Conservation (phyloP, 371 early-diverging fungal species). For the Lichtheimia ornata region DNA sequence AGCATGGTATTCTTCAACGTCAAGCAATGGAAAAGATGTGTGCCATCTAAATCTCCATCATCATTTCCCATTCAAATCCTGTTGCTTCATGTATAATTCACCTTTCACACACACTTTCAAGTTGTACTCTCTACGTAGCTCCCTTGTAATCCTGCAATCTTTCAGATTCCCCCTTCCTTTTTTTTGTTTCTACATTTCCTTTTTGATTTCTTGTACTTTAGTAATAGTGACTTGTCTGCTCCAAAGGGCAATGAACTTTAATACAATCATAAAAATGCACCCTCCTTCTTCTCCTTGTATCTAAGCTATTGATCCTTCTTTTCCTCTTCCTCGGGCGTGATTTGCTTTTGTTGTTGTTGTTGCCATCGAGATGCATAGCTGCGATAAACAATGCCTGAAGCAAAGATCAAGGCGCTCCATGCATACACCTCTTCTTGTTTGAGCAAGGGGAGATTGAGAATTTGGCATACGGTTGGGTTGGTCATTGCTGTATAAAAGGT, state of each 20-base stretch:
- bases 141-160: no score
- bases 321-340: constrained; percentile 8
- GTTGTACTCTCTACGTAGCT: no score
- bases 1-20: constrained; percentile 48
- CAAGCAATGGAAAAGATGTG: constrained; percentile 58
- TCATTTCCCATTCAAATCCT: no score
- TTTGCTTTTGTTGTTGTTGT: constrained; percentile 19
- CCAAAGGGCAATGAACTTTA: no score
- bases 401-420: constrained; percentile 37
- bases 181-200: background rate
- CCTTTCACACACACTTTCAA: no score
- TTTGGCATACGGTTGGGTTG: constrained; percentile 24
- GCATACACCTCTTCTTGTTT: constrained; percentile 34
- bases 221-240: no score
- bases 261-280: no score
- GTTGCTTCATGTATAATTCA: no score
- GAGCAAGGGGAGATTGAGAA: constrained; percentile 22
- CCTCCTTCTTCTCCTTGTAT: no score
- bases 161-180: no score
- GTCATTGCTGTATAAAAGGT: constrained; percentile 39
- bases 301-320: constrained; percentile 15
- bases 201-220: no score
- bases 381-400: constrained; percentile 31
- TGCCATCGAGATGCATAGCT: constrained; percentile 22
- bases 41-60: constrained; percentile 28